Evolutionary conservation across 352 stramenopile genomes (phyloP), one percentile per base, ranked within the genome.

Genomic region (Paralagenidium karlingii): DNA sequence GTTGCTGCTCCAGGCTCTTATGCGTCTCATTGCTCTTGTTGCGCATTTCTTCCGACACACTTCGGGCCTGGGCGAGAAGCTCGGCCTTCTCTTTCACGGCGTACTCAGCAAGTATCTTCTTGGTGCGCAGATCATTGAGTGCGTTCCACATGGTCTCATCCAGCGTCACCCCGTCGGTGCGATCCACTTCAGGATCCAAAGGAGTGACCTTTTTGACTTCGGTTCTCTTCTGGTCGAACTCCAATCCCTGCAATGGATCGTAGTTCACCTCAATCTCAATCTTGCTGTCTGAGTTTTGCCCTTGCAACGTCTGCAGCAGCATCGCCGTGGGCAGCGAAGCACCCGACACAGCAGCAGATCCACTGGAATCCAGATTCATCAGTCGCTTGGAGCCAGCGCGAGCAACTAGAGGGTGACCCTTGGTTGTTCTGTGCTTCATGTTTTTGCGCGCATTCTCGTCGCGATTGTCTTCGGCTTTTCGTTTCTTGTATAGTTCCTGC

Each of bases 401-500:
- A n/a, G n/a, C n/a, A n/a, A n/a, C n/a, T n/a, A n/a, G n/a, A n/a
- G n/a, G n/a, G n/a, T n/a, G n/a, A n/a, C n/a, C n/a, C n/a, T n/a
- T n/a, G n/a, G n/a, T n/a, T n/a, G n/a, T n/a, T n/a, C n/a, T n/a
- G n/a, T n/a, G n/a, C n/a, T n/a, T n/a, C n/a, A n/a, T n/a, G n/a
- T n/a, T n/a, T n/a, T 36, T 38, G 0, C 43, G 53, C 3, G 44
- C 42, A n/a, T 56, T 25, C 0, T 49, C 13, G 13, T 33, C 16
- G 13, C 13, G 16, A 16, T 33, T 36, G 16, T 36, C 30, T 43
- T 9, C 11, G 16, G 24, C 43, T 40, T 21, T 82, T 21, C 73
- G 68, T 37, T 81, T 83, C 44, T 74, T 73, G 42, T 75, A 95
- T 1, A 94, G 49, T 20, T 86, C 71, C 4, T 77, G 28, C 28